phyloP scores from a whole-genome alignment of 1,139 yeast genomes.

The Suhomyces yuchorum region DNA sequence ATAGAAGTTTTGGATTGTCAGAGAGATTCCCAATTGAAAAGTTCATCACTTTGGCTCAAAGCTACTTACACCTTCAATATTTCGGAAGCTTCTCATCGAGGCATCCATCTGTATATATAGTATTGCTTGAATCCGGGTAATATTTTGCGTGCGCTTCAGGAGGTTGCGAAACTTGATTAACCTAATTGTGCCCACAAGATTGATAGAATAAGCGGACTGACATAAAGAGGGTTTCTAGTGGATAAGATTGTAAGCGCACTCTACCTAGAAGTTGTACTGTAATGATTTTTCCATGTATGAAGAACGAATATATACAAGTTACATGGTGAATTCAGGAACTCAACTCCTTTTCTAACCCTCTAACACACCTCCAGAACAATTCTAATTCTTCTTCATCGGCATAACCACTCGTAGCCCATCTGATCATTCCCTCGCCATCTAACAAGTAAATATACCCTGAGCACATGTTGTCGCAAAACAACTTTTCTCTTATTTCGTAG shows the following conservation, averaged over 20 bases:
- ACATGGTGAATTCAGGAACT: background rate
- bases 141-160: background rate
- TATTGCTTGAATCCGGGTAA: conserved; percentile 4
- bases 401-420: conserved; percentile 93
- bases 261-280: no score
- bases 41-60: conserved; percentile 5
- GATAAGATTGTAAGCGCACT: no score
- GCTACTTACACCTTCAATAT: conserved; percentile 1
- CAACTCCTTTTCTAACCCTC: conserved; percentile 47
- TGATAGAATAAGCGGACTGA: no score
- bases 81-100: background rate
- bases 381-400: conserved; percentile 64
- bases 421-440: conserved; percentile 69
- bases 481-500: conserved; percentile 56
- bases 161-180: no score
- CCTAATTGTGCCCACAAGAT: no score
- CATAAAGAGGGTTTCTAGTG: no score
- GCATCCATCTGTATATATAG: background rate
- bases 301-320: conserved; percentile 5
- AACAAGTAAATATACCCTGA: conserved; percentile 83
- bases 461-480: conserved; percentile 72
- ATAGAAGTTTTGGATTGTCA: conserved; percentile 33
- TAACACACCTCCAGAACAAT: conserved; percentile 68
- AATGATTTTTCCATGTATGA: no score
- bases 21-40: conserved; percentile 43